phyloP scores from a whole-genome alignment of 371 early-diverging fungal species.

The Rhizomucor miehei region DNA sequence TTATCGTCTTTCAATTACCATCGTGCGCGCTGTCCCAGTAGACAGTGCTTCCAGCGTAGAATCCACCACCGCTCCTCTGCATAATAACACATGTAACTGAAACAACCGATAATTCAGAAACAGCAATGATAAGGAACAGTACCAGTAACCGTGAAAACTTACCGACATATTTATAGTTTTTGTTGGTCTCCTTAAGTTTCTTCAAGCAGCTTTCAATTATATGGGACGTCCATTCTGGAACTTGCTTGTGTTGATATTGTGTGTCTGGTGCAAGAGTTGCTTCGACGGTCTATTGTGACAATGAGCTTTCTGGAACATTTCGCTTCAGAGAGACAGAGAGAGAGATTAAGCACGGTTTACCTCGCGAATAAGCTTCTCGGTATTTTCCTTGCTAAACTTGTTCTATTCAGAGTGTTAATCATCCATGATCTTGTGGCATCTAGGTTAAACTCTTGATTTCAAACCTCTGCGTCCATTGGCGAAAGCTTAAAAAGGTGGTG shows the following conservation, averaged over 20 bases:
- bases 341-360: constrained; percentile 6
- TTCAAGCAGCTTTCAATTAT: constrained; percentile 67
- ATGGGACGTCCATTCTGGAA: constrained; percentile 64
- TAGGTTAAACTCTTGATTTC: too few species aligned
- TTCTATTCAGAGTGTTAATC: not conserved
- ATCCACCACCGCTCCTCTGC: constrained; percentile 77
- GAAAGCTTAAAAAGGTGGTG: too few species aligned
- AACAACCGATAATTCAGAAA: constrained; percentile 1
- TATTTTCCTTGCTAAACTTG: constrained; percentile 18
- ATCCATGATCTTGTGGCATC: too few species aligned
- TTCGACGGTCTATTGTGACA: constrained; percentile 52
- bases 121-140: not conserved
- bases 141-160: constrained; percentile 1
- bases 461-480: too few species aligned
- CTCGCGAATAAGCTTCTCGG: constrained; percentile 15
- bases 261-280: constrained; percentile 52
- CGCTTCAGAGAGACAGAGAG: not conserved
- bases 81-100: constrained; percentile 70
- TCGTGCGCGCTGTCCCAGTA: constrained; percentile 63
- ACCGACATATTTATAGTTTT: constrained; percentile 77
- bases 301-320: not conserved
- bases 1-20: constrained; percentile 16
- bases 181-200: constrained; percentile 59
- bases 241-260: constrained; percentile 67
- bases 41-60: constrained; percentile 71